Evolutionary conservation across 169 alveolate species (phyloP).

Genomic region (Eimeria necatrix): DNA sequence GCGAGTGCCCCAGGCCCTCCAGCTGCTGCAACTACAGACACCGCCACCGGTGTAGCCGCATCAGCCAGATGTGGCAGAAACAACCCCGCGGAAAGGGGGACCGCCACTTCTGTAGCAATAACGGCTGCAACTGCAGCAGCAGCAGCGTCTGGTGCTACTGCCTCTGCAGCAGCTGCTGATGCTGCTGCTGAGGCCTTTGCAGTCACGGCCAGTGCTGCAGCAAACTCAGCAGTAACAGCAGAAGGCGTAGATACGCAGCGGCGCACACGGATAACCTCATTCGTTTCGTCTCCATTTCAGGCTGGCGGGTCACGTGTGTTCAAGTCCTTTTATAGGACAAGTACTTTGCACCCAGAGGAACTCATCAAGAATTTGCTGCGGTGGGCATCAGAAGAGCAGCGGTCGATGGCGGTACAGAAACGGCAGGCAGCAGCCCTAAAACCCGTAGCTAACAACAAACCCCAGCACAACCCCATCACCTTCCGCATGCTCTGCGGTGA

Average conservation of each 20-base stretch:
- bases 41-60: no score
- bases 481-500: conserved; percentile 22
- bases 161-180: no score
- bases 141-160: no score
- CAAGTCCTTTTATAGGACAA: not conserved
- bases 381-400: conserved; percentile 23
- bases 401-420: not conserved
- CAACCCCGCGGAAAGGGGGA: no score
- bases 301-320: conserved; percentile 1
- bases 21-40: no score
- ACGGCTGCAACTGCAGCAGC: no score
- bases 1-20: no score
- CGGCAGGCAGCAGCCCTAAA: not conserved
- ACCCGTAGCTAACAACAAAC: not conserved
- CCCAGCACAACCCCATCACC: conserved; percentile 18
- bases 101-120: no score
- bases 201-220: conserved; percentile 27
- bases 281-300: conserved; percentile 10
- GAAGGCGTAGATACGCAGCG: not conserved
- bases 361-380: not conserved
- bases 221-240: not conserved
- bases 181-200: not conserved
- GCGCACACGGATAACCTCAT: not conserved
- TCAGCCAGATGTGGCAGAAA: no score
- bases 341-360: conserved; percentile 17